Base-by-base conservation (phyloP, 2,329 filamentous ascomycete species). In the Fusarium armeniacum region DNA sequence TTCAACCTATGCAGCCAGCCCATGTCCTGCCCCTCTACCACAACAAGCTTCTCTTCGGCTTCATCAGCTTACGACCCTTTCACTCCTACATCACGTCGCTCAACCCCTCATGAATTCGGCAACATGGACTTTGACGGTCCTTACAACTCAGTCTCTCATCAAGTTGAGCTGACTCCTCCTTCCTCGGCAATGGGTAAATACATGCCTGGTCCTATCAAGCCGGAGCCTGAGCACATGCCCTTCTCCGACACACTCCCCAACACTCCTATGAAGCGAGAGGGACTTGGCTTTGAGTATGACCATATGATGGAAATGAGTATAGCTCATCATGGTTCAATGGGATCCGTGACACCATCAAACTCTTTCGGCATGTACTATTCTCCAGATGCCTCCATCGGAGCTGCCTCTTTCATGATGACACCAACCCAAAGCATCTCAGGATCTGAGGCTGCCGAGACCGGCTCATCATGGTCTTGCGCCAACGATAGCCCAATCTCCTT, bases 61-160 rank as follows among this genome's bases (percentile, higher is more conserved):
- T 81, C 80, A 30, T 81, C 80, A 33, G 70, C 75, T 53, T 83
- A 82, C 77, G 82, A 82, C 41, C 78, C 81, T 28, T 83, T 80
- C 63, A 84, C 82, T 41, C 82, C 83, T 45, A 79, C 77, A 32
- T 83, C 83, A 58, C 77, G 81, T 73, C 79, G 82, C 58, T 83
- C 82, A 45, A 81, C 81, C 20, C 81, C 82, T 11, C 76, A 81
- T 67, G 77, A 79, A 57, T 74, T 79, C 46, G 67, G 79, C 38
- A 73, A 71, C 52, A 71, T 83, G 65, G 79, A 81, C 45, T 81
- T 81, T 66, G 78, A 82, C 20, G 74, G 72, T n/a, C 66, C 72
- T 56, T 80, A 76, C 50, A 71, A 64, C 53, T 61, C 55, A 55
- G 46, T 70, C 38, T 44, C 75, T 30, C 76, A 78, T 52, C 67